A percentile compares a stretch with the other conserved stretches of the same genome.
These are phyloP conservation scores for Penicillium corylophilum DNA, from an alignment of 2,329 filamentous ascomycete genomes.

Conservation along the genomic window DNA sequence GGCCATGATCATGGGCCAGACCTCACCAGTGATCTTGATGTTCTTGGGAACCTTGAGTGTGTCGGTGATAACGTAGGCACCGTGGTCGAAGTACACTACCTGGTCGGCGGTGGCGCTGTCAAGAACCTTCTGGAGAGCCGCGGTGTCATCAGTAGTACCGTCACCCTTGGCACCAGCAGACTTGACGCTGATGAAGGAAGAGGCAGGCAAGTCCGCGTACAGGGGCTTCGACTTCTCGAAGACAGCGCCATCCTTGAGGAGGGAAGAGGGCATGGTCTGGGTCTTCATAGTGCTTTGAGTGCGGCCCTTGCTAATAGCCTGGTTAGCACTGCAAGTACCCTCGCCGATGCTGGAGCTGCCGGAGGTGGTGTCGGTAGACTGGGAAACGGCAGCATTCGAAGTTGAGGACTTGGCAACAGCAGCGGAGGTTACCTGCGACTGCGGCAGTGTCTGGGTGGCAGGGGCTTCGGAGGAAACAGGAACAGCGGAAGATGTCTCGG, in stretches of 20 bases:
- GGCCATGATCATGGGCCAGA: constrained; percentile 88
- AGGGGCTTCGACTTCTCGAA: constrained; percentile 87
- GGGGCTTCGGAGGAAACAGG: constrained; percentile 4
- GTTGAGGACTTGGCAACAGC: constrained; percentile 11
- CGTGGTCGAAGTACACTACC: constrained; percentile 65
- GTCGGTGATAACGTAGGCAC: constrained; percentile 60
- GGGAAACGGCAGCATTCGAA: constrained; percentile 1
- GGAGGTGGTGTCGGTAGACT: constrained; percentile 5
- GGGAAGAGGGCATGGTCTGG: constrained; percentile 62
- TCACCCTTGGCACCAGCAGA: constrained; percentile 81
- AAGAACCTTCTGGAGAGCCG: constrained; percentile 75
- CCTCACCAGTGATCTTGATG: constrained; percentile 84
- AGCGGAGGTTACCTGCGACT: background rate
- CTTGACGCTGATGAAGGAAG: constrained; percentile 80
- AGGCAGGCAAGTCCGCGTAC: constrained; percentile 68
- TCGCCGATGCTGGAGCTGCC: constrained; percentile 12
- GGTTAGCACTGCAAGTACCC: constrained; percentile 25
- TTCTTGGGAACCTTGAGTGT: constrained; percentile 66
- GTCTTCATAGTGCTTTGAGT: constrained; percentile 61
- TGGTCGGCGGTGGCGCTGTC: constrained; percentile 62
- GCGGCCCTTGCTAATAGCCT: constrained; percentile 37
- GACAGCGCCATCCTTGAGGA: constrained; percentile 67
- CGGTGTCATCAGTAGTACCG: constrained; percentile 81
- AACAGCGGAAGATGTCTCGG: constrained; percentile 4
- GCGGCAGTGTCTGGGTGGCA: constrained; percentile 2